A percentile compares a stretch with the other conserved stretches of the same genome.
phyloP scores from a whole-genome alignment of 176 grass and related monocot species.

The Olyra latifolia region DNA sequence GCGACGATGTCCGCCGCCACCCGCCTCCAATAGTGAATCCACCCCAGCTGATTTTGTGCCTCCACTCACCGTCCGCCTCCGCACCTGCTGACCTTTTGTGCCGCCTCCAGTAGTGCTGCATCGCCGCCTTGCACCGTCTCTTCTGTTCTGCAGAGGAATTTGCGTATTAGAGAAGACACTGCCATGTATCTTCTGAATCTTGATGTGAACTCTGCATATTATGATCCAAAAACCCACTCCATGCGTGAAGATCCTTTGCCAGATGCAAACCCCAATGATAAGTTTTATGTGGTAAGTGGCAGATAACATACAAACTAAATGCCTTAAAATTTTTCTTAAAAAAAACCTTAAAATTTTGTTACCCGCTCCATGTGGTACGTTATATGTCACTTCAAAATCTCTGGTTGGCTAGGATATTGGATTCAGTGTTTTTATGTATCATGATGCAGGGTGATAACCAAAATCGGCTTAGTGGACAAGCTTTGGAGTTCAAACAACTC shows the following conservation, averaged over 20 bases:
- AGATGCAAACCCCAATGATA: slow-evolving; percentile 94
- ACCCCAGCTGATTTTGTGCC: too few species aligned
- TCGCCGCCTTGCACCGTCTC: too few species aligned
- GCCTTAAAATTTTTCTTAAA: background rate
- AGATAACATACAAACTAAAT: background rate
- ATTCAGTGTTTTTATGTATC: slow-evolving; percentile 13
- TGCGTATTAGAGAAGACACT: slow-evolving; percentile 97
- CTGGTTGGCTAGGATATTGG: background rate
- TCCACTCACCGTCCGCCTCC: too few species aligned
- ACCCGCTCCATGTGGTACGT: too few species aligned
- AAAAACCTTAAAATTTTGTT: too few species aligned
- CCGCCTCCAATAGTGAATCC: too few species aligned
- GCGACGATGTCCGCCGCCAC: too few species aligned
- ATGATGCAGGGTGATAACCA: slow-evolving; percentile 87
- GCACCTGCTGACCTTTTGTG: too few species aligned
- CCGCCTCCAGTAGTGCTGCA: too few species aligned
- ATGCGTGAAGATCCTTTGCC: slow-evolving; percentile 96
- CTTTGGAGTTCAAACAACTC: slow-evolving; percentile 86
- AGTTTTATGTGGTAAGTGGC: slow-evolving; percentile 77
- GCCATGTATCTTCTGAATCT: slow-evolving; percentile 93
- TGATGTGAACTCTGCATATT: slow-evolving; percentile 98
- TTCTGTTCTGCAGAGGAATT: slow-evolving; percentile 60
- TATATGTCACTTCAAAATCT: background rate
- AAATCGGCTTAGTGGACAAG: slow-evolving; percentile 92
- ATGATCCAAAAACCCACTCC: slow-evolving; percentile 94